Conservation (phyloP, 257 asterid species). For the Anisodus acutangulus region DNA sequence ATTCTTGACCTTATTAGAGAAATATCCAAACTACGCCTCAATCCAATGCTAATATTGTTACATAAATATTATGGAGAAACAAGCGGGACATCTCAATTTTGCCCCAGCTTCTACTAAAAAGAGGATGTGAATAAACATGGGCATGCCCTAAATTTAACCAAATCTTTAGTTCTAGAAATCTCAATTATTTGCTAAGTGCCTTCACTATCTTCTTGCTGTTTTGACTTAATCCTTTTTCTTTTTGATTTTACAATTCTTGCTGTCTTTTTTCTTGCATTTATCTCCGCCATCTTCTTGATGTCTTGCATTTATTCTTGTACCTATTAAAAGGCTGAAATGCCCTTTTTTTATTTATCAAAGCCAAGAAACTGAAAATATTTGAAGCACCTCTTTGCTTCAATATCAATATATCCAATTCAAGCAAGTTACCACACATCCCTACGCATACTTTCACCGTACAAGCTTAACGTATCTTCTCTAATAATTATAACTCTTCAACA, state of each 20-base stretch:
- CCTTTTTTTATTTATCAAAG: background rate
- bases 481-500: background rate
- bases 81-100: background rate
- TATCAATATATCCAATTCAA: background rate
- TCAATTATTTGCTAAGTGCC: background rate
- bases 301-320: slow-evolving; percentile 12
- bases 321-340: background rate
- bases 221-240: background rate
- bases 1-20: slow-evolving; percentile 21
- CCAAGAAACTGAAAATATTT: background rate
- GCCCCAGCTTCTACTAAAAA: slow-evolving; percentile 10
- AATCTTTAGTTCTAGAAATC: slow-evolving; percentile 13
- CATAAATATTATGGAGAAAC: slow-evolving; percentile 7
- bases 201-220: background rate
- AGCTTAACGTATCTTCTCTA: background rate
- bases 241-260: background rate
- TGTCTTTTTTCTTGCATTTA: background rate
- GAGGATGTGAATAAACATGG: slow-evolving; percentile 12
- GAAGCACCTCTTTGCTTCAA: slow-evolving; percentile 4
- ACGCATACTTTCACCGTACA: background rate
- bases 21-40: background rate
- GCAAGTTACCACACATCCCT: background rate
- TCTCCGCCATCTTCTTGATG: background rate
- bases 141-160: slow-evolving; percentile 21
- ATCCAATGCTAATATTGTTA: background rate